phyloP scores from a whole-genome alignment of 345 rosid species.

The Capsella bursapastoris region DNA sequence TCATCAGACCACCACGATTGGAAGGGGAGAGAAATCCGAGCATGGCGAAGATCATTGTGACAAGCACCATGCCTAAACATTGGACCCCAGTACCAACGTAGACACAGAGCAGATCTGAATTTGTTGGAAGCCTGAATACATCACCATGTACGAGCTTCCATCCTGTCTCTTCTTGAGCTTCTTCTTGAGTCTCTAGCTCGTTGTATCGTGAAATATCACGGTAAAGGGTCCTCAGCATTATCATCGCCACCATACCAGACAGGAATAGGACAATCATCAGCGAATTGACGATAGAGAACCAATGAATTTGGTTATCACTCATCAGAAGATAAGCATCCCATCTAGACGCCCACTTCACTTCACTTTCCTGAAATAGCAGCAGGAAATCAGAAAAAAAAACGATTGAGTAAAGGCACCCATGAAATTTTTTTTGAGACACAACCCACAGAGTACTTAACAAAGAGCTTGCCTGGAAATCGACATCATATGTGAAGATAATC shows the following conservation, averaged over 20 bases:
- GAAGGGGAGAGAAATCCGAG: slow-evolving; percentile 90
- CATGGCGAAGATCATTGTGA: slow-evolving; percentile 77
- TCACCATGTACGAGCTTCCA: slow-evolving; percentile 93
- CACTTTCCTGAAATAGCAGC: slow-evolving; percentile 62
- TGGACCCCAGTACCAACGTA: slow-evolving; percentile 86
- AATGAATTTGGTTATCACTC: slow-evolving; percentile 85
- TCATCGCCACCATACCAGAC: slow-evolving; percentile 96
- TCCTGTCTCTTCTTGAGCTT: slow-evolving; percentile 92
- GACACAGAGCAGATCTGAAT: slow-evolving; percentile 74
- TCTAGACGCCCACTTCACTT: slow-evolving; percentile 92
- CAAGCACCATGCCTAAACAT: slow-evolving; percentile 75
- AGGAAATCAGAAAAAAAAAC: slow-evolving; percentile 25
- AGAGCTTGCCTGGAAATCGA: slow-evolving; percentile 76
- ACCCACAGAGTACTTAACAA: background rate
- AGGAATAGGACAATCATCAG: slow-evolving; percentile 88
- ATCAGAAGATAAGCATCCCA: slow-evolving; percentile 91
- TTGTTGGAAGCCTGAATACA: slow-evolving; percentile 73
- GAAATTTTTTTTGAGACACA: background rate
- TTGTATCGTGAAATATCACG: slow-evolving; percentile 86
- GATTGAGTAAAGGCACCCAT: background rate
- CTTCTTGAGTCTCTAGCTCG: slow-evolving; percentile 86
- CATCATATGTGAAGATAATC: slow-evolving; percentile 89
- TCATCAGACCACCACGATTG: slow-evolving; percentile 89
- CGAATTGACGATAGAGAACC: slow-evolving; percentile 86
- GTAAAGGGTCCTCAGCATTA: slow-evolving; percentile 82